These are phyloP conservation scores for Eucalyptus regnans DNA, from an alignment of 345 rosid genomes.

Conservation along the genomic window DNA sequence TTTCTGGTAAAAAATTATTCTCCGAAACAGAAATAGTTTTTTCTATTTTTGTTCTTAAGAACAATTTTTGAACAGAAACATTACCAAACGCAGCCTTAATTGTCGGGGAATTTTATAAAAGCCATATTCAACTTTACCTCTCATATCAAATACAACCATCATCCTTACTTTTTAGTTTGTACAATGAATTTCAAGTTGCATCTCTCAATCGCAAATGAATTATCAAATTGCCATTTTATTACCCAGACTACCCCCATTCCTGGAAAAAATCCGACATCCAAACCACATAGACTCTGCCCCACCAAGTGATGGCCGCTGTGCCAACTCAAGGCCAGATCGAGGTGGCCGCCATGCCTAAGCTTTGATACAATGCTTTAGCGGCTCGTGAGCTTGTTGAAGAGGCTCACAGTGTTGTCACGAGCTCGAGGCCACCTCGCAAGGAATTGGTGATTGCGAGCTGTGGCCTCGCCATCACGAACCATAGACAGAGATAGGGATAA, in stretches of 20 bases:
- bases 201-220: not conserved
- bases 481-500: not conserved
- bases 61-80: too few species aligned
- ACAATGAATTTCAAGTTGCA: not conserved
- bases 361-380: not conserved
- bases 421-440: not conserved
- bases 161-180: not conserved
- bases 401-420: not conserved
- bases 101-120: not conserved
- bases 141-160: not conserved
- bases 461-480: not conserved
- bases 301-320: not conserved
- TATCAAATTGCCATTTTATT: not conserved
- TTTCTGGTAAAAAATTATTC: too few species aligned
- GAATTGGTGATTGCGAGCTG: not conserved
- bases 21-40: too few species aligned
- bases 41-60: too few species aligned
- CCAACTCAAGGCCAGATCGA: not conserved
- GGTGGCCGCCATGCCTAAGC: not conserved
- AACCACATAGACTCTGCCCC: not conserved
- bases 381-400: not conserved
- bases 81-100: too few species aligned
- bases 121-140: not conserved
- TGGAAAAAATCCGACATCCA: not conserved
- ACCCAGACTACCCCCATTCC: not conserved